Evolutionary conservation across 305 asterid species (phyloP).

Genomic region (Rubia peregrina): DNA sequence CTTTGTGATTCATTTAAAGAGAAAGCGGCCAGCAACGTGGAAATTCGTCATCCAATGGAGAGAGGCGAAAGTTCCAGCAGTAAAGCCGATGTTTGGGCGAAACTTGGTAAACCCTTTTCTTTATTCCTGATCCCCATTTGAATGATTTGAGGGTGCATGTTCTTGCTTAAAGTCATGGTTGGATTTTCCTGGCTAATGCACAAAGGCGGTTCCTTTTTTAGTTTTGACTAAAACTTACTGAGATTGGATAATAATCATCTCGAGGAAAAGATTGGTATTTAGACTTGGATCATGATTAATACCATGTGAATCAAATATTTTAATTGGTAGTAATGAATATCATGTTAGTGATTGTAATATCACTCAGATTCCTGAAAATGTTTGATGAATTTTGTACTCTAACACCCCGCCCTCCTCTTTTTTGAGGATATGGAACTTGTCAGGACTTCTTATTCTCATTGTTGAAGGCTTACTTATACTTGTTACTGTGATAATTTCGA

Average conservation of each 20-base stretch:
- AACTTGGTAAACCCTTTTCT: conserved; percentile 45
- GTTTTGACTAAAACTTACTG: neutral
- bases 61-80: conserved; percentile 42
- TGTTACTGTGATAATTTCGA: neutral
- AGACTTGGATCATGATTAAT: neutral
- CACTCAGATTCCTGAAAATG: neutral
- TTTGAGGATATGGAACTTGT: neutral
- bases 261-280: neutral
- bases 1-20: neutral
- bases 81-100: conserved; percentile 51
- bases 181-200: neutral
- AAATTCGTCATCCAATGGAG: conserved; percentile 35
- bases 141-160: neutral
- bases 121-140: neutral
- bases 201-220: neutral
- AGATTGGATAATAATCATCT: neutral
- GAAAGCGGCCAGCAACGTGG: neutral
- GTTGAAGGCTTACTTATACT: neutral
- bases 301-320: neutral
- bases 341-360: neutral
- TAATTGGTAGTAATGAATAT: neutral
- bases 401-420: no score
- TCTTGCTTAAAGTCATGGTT: neutral
- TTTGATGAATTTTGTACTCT: neutral
- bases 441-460: neutral